Conservation (phyloP, 768 basidiomycete genomes). For the Phylloporus arenicola region DNA sequence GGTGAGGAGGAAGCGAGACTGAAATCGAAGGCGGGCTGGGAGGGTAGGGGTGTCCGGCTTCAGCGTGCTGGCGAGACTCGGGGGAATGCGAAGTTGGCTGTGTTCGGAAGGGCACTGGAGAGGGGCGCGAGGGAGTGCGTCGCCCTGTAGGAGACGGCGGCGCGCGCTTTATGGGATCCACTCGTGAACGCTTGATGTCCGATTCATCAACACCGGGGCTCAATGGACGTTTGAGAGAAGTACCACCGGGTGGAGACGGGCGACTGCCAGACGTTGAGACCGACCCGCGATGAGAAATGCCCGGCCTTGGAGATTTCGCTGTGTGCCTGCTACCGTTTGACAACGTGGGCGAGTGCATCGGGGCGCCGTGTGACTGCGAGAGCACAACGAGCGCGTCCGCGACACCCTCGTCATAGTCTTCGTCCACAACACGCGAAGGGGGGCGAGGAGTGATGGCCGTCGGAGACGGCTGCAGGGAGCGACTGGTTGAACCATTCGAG, state of each 20-base stretch:
- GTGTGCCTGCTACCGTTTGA: constrained; percentile 52
- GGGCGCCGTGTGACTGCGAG: constrained; percentile 35
- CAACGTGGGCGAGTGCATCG: constrained; percentile 49
- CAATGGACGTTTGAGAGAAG: constrained; percentile 58
- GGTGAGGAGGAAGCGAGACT: constrained; percentile 65
- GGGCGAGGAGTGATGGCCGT: constrained; percentile 55
- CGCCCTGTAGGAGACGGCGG: constrained; percentile 49
- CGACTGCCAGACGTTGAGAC: constrained; percentile 62
- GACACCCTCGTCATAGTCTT: constrained; percentile 93
- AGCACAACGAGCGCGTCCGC: constrained; percentile 80
- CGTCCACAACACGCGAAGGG: constrained; percentile 70
- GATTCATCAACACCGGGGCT: constrained; percentile 63
- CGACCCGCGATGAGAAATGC: constrained; percentile 55
- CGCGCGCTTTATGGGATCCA: constrained; percentile 49
- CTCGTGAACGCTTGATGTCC: constrained; percentile 58
- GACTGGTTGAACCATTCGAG: constrained; percentile 55
- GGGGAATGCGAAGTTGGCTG: constrained; percentile 68
- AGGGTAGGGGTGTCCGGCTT: constrained; percentile 33
- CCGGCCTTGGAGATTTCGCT: constrained; percentile 44
- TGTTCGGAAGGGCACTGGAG: constrained; percentile 68
- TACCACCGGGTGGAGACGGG: constrained; percentile 52
- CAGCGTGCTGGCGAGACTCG: constrained; percentile 47
- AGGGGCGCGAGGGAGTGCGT: constrained; percentile 56
- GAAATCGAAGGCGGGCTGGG: constrained; percentile 51
- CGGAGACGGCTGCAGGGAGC: constrained; percentile 70